A percentile compares a stretch with the other conserved stretches of the same genome.
These are phyloP conservation scores for Tanacetum coccineum DNA, from an alignment of 129 eudicot genomes.

Conservation along the genomic window DNA sequence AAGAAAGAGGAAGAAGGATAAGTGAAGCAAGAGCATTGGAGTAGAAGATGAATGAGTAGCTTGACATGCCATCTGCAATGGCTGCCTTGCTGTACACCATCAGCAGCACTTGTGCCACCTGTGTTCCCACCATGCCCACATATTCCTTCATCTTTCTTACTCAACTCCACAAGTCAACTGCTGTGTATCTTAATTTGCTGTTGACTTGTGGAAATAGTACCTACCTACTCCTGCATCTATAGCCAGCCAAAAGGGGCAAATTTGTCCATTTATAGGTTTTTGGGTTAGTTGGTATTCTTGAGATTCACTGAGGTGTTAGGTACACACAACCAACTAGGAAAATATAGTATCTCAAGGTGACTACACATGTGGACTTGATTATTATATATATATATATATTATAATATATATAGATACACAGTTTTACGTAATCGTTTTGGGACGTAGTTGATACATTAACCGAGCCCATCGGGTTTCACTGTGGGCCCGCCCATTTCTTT, in stretches of 20 bases:
- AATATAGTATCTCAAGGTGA: neutral
- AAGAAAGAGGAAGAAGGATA: constrained; percentile 57
- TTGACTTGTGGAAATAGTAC: too few species aligned
- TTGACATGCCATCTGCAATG: constrained; percentile 70
- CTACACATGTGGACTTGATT: neutral
- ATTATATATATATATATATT: too few species aligned
- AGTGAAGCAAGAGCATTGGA: constrained; percentile 76
- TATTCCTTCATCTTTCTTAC: constrained; percentile 38
- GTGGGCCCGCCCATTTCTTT: too few species aligned
- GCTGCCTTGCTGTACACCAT: constrained; percentile 59
- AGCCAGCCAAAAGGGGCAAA: neutral
- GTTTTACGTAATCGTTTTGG: too few species aligned
- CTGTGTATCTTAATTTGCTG: too few species aligned
- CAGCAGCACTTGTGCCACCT: constrained; percentile 64
- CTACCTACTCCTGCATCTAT: constrained; percentile 1
- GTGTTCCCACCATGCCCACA: constrained; percentile 57
- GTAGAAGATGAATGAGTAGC: constrained; percentile 65
- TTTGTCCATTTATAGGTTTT: neutral
- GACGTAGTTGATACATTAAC: too few species aligned
- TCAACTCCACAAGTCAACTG: neutral
- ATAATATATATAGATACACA: too few species aligned
- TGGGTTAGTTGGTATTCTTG: neutral
- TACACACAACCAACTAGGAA: neutral
- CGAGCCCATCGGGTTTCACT: too few species aligned
- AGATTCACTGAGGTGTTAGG: constrained; percentile 5